phyloP scores from a whole-genome alignment of 805 yeast species.

The Yamadazyma paraphyllophila region DNA sequence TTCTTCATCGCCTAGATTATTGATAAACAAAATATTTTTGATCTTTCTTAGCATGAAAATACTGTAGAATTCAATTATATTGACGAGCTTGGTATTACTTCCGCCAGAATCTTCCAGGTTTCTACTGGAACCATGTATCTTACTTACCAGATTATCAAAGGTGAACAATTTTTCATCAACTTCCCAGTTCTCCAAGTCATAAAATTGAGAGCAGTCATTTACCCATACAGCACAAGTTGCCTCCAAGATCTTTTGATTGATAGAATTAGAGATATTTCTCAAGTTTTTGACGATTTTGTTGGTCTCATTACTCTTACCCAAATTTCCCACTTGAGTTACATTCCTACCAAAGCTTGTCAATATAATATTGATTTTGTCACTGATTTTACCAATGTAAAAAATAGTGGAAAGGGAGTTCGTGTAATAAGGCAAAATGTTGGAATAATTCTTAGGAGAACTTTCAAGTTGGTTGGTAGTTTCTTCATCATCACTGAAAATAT shows the following conservation, averaged over 20 bases:
- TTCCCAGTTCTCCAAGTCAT: conserved; percentile 44
- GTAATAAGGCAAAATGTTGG: conserved; percentile 36
- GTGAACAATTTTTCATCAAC: conserved; percentile 16
- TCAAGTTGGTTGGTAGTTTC: conserved; percentile 31
- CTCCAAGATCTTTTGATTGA: conserved; percentile 40
- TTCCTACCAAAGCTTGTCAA: conserved; percentile 32
- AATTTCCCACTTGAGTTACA: conserved; percentile 33
- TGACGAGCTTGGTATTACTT: conserved; percentile 34
- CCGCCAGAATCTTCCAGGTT: conserved; percentile 7
- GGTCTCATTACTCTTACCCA: conserved; percentile 31
- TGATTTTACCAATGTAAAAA: conserved; percentile 31
- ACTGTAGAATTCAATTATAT: conserved; percentile 36
- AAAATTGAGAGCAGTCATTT: conserved; percentile 44
- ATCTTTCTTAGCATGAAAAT: conserved; percentile 31
- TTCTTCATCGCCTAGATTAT: conserved; percentile 16
- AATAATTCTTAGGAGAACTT: conserved; percentile 34
- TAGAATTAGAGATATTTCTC: conserved; percentile 28
- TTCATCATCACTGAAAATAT: conserved; percentile 28
- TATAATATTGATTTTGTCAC: conserved; percentile 24
- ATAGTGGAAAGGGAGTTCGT: conserved; percentile 41
- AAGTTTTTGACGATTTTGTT: conserved; percentile 35
- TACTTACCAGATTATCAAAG: not conserved
- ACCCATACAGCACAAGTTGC: conserved; percentile 45
- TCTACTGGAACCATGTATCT: not conserved
- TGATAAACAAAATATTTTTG: conserved; percentile 22